These are phyloP conservation scores for Clarireedia monteithiana DNA, from an alignment of 2,329 filamentous ascomycete species.

Conservation along the genomic window DNA sequence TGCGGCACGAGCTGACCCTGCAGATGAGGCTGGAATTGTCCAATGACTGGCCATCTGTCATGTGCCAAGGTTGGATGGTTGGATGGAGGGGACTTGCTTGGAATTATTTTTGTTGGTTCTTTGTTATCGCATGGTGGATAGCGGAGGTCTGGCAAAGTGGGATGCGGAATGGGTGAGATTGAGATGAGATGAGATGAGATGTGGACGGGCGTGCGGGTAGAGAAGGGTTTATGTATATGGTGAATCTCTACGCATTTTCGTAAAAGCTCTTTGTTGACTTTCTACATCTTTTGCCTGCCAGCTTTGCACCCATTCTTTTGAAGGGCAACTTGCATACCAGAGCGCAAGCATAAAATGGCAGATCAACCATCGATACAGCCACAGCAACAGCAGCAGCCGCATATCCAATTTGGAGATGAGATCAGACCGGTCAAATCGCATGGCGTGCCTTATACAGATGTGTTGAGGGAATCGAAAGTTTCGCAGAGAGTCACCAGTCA, in stretches of 20 bases:
- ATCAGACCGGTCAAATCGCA: slow-evolving; percentile 18
- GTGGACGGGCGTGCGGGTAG: no score
- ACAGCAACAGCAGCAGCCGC: neutral
- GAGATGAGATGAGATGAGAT: no score
- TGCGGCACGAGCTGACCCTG: neutral
- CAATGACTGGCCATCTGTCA: neutral
- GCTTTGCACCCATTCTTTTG: neutral
- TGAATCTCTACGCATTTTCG: no score
- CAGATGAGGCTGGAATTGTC: no score
- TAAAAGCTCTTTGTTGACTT: no score
- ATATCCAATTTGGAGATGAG: slow-evolving; percentile 20
- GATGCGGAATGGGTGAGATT: no score
- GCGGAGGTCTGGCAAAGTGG: no score
- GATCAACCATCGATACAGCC: neutral
- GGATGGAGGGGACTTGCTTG: no score
- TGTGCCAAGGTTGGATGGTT: neutral
- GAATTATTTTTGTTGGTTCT: no score
- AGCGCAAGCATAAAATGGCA: slow-evolving; percentile 11
- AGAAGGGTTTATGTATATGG: no score
- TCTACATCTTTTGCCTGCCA: no score
- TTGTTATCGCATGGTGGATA: no score
- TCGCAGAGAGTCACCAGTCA: slow-evolving; percentile 15
- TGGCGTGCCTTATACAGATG: neutral
- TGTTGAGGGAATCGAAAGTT: slow-evolving; percentile 10
- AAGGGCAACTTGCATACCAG: neutral